Percentiles rank a stretch among this genome's conserved stretches.
These are phyloP conservation scores for Aphanomyces cochlioides DNA, from an alignment of 352 stramenopile genomes.

Conservation along the genomic window DNA sequence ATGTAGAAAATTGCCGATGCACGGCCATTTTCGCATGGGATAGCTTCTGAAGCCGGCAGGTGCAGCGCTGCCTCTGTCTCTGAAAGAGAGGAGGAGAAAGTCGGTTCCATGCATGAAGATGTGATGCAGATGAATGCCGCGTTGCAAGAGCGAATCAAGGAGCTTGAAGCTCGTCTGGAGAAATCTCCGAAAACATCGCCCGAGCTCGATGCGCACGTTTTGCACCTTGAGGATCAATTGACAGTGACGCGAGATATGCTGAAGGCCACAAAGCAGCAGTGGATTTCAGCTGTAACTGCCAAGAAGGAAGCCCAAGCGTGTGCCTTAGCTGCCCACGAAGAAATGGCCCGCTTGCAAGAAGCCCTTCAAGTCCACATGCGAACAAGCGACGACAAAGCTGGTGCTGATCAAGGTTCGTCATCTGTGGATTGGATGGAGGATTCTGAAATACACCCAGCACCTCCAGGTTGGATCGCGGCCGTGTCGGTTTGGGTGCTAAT, in stretches of 20 bases:
- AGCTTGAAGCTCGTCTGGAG: constrained; percentile 17
- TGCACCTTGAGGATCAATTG: constrained; percentile 12
- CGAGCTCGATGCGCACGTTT: background rate
- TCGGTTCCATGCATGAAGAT: constrained; percentile 22
- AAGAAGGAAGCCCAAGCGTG: constrained; percentile 63
- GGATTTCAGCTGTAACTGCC: constrained; percentile 53
- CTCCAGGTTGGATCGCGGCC: constrained; percentile 35
- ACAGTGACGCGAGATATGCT: constrained; percentile 49
- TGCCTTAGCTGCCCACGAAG: constrained; percentile 45
- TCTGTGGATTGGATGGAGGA: constrained; percentile 50
- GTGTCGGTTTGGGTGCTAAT: constrained; percentile 14
- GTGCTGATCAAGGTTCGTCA: constrained; percentile 32
- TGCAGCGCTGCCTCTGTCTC: constrained; percentile 10
- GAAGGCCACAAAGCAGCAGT: constrained; percentile 60
- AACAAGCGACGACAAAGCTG: constrained; percentile 28
- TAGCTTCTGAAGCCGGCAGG: constrained; percentile 28
- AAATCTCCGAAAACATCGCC: background rate
- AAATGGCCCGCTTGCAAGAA: constrained; percentile 43
- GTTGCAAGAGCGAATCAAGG: constrained; percentile 12
- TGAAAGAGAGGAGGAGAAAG: background rate
- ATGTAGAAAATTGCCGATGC: constrained; percentile 56
- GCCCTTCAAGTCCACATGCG: background rate
- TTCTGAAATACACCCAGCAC: constrained; percentile 48
- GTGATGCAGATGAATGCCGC: constrained; percentile 20
- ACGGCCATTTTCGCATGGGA: constrained; percentile 40